These are phyloP conservation scores for Puccinia horiana DNA, from an alignment of 1,284 basidiomycete species.

Conservation along the genomic window DNA sequence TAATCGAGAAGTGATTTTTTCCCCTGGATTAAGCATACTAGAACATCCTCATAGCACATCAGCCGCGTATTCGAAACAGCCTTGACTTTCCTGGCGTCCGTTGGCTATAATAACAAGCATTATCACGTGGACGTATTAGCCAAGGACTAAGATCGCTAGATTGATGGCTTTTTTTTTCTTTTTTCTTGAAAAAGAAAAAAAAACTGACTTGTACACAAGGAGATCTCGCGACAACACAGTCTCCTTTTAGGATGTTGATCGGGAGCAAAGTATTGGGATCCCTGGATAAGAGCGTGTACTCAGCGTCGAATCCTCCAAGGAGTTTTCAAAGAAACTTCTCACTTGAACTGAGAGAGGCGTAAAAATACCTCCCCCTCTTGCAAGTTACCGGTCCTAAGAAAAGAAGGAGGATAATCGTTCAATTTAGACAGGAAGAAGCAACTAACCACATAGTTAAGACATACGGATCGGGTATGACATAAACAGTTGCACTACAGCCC, in stretches of 20 bases:
- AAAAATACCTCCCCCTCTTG: constrained; percentile 45
- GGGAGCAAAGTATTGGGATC: constrained; percentile 29
- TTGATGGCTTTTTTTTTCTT: not conserved
- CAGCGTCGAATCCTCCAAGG: not conserved
- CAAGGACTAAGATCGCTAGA: not conserved
- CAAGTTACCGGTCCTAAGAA: constrained; percentile 38
- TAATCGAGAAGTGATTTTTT: constrained; percentile 29
- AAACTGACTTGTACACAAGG: constrained; percentile 42
- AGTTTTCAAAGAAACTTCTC: not conserved
- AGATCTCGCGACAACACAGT: constrained; percentile 36
- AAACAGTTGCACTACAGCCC: constrained; percentile 28
- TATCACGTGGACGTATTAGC: not conserved
- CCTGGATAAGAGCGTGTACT: not conserved
- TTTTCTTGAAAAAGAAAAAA: no score
- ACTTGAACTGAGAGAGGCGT: constrained; percentile 44
- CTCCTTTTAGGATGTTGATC: constrained; percentile 26
- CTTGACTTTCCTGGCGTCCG: constrained; percentile 40
- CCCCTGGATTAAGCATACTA: constrained; percentile 40
- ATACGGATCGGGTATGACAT: constrained; percentile 47
- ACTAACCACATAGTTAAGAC: not conserved
- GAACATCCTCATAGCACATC: constrained; percentile 30
- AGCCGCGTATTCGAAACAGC: constrained; percentile 37
- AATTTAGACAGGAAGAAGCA: not conserved
- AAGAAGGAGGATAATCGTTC: not conserved
- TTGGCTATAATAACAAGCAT: constrained; percentile 13